Evolutionary conservation across 164 flowering plant genomes (phyloP).

Genomic region (Sedum album): DNA sequence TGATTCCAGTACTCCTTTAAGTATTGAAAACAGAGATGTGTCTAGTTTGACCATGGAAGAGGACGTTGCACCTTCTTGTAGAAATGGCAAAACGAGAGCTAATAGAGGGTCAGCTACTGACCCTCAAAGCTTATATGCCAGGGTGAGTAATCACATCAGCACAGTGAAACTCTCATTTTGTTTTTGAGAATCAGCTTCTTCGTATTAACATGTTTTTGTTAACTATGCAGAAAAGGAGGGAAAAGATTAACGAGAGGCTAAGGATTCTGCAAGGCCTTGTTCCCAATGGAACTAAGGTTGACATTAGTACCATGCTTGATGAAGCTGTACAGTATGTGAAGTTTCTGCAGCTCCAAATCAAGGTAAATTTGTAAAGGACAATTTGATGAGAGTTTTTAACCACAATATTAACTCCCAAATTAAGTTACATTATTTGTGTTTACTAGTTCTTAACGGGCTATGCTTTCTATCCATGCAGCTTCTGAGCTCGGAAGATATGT

Average conservation of each 20-base stretch:
- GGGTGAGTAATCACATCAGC: slow-evolving; percentile 20
- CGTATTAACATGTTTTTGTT: not conserved
- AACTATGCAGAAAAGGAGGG: slow-evolving; percentile 60
- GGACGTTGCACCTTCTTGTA: slow-evolving; percentile 20
- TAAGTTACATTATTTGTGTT: not conserved
- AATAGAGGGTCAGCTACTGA: slow-evolving; percentile 43
- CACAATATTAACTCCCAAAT: not conserved
- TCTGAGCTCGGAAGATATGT: slow-evolving; percentile 81
- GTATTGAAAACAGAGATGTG: not conserved
- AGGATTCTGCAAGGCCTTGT: slow-evolving; percentile 60
- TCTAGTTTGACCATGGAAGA: slow-evolving; percentile 12
- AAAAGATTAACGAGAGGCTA: slow-evolving; percentile 61
- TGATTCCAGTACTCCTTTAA: slow-evolving; percentile 34
- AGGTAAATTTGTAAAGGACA: slow-evolving; percentile 33
- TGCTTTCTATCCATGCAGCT: slow-evolving; percentile 35
- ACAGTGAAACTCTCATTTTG: not conserved
- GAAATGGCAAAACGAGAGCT: slow-evolving; percentile 23
- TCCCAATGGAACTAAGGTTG: slow-evolving; percentile 87
- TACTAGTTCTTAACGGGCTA: not conserved
- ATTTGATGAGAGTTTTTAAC: not conserved
- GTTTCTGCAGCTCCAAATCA: slow-evolving; percentile 86
- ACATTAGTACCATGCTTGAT: slow-evolving; percentile 98
- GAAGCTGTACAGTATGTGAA: slow-evolving; percentile 97
- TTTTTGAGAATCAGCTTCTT: not conserved
- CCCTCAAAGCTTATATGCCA: slow-evolving; percentile 47